Evolutionary conservation across 176 grass and related monocot genomes (phyloP).

Genomic region (Oropetium thomaeum): DNA sequence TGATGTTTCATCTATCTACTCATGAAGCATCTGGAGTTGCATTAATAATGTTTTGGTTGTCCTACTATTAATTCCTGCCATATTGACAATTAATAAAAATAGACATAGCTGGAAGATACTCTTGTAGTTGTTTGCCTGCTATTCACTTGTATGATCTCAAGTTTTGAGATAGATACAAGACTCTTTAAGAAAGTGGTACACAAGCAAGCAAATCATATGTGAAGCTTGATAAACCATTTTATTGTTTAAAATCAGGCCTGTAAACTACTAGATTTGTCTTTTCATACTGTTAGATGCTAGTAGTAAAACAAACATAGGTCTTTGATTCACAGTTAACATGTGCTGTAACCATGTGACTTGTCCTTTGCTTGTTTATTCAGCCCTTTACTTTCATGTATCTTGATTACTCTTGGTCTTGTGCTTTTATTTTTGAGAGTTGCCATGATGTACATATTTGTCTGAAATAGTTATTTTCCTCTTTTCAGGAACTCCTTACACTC

Average conservation of each 20-base stretch:
- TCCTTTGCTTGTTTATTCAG: neutral
- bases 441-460: neutral
- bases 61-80: neutral
- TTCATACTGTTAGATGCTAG: neutral
- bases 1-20: neutral
- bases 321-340: neutral
- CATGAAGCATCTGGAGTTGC: neutral
- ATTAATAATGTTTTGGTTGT: neutral
- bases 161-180: slow-evolving; percentile 3
- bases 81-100: neutral
- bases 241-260: neutral
- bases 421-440: neutral
- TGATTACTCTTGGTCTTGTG: neutral
- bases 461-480: slow-evolving; percentile 3
- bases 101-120: neutral
- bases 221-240: neutral
- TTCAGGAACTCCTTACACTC: slow-evolving; percentile 93
- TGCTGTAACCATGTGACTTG: neutral
- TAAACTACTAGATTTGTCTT: neutral
- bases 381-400: neutral
- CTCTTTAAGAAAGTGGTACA: neutral
- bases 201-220: neutral
- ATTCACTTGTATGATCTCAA: neutral
- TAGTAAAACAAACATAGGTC: neutral
- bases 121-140: neutral